Conservation (phyloP, 2,329 filamentous ascomycete species). For the Camptophora hylomeconis region DNA sequence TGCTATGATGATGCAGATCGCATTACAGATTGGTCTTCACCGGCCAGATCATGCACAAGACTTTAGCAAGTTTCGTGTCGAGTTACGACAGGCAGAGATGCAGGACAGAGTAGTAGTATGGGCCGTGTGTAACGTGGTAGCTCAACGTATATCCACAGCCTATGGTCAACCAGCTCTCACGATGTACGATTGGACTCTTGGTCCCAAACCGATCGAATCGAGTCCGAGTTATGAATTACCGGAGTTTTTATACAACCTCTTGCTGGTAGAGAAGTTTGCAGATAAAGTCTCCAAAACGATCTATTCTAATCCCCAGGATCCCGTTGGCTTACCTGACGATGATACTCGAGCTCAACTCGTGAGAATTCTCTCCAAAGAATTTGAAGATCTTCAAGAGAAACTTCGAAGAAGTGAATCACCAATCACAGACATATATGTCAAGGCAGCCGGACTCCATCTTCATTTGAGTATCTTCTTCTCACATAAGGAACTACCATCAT, state of each 20-base stretch:
- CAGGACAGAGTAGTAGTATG: constrained; percentile 53
- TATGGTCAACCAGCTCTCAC: constrained; percentile 54
- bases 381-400: constrained; percentile 41
- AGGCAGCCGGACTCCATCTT: constrained; percentile 34
- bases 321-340: constrained; percentile 36
- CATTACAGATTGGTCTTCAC: constrained; percentile 55
- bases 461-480: constrained; percentile 38
- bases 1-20: constrained; percentile 54
- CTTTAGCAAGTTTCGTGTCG: constrained; percentile 36
- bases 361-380: constrained; percentile 32
- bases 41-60: constrained; percentile 50
- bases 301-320: constrained; percentile 43
- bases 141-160: constrained; percentile 55
- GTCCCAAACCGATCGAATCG: constrained; percentile 26
- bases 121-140: constrained; percentile 56
- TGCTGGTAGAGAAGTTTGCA: constrained; percentile 46
- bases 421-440: constrained; percentile 35
- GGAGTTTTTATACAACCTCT: constrained; percentile 36
- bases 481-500: constrained; percentile 32
- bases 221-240: constrained; percentile 37
- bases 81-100: constrained; percentile 49
- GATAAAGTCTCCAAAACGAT: constrained; percentile 44
- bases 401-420: constrained; percentile 23
- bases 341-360: constrained; percentile 32
- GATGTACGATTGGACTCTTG: constrained; percentile 46